Conservation (phyloP, 2,329 filamentous ascomycete species). For the Talaromyces sp. region DNA sequence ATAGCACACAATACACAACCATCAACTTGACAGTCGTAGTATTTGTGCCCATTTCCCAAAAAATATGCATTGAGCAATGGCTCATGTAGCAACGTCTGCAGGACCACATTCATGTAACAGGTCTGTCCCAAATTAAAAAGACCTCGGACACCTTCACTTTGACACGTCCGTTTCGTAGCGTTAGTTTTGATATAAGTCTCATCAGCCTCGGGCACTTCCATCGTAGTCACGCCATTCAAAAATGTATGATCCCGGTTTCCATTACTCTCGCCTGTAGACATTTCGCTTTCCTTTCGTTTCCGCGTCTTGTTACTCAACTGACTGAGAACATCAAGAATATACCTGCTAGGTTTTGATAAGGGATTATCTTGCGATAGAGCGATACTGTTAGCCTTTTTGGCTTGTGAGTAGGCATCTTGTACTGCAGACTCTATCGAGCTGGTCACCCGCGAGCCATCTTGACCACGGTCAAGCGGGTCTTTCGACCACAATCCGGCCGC, state of each 20-base stretch:
- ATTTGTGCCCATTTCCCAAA: slow-evolving; percentile 82
- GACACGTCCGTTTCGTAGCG: slow-evolving; percentile 74
- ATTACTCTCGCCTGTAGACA: slow-evolving; percentile 3
- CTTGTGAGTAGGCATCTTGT: slow-evolving; percentile 14
- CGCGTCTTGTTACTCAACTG: slow-evolving; percentile 5
- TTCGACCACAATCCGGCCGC: slow-evolving; percentile 20
- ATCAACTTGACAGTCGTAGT: slow-evolving; percentile 63
- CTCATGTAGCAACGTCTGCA: slow-evolving; percentile 92
- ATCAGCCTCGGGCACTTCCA: slow-evolving; percentile 48
- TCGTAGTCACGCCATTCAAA: slow-evolving; percentile 22
- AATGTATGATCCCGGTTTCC: not conserved
- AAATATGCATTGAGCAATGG: slow-evolving; percentile 89
- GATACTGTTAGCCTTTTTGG: slow-evolving; percentile 12
- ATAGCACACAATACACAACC: slow-evolving; percentile 60
- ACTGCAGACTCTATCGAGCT: slow-evolving; percentile 16
- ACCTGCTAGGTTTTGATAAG: slow-evolving; percentile 22
- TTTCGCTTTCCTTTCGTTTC: slow-evolving; percentile 14
- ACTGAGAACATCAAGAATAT: not conserved
- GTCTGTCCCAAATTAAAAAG: slow-evolving; percentile 98
- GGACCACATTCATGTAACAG: slow-evolving; percentile 94
- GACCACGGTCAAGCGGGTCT: not conserved
- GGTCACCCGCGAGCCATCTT: slow-evolving; percentile 2
- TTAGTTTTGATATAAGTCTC: slow-evolving; percentile 74
- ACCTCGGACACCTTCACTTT: slow-evolving; percentile 81
- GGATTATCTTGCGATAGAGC: not conserved